A percentile compares a stretch with the other conserved stretches of the same genome.
These are phyloP conservation scores for Coccomyxa sp. DNA, from an alignment of 139 green algal genomes.

Conservation along the genomic window DNA sequence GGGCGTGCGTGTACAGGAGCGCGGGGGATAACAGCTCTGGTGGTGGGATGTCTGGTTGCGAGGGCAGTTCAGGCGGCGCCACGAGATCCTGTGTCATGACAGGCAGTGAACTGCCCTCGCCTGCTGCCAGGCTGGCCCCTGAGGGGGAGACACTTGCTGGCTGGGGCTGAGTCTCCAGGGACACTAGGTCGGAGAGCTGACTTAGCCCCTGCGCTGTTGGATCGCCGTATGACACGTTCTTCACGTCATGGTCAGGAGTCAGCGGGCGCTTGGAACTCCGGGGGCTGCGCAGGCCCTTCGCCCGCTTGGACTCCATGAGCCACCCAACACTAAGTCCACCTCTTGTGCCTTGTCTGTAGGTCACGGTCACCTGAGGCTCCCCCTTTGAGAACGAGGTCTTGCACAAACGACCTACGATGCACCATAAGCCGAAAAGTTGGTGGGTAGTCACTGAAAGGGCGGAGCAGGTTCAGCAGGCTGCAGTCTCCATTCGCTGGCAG, in stretches of 20 bases:
- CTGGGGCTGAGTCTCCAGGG: not conserved
- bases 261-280: not conserved
- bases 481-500: too few relatives aligned
- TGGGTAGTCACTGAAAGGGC: too few relatives aligned
- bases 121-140: not conserved
- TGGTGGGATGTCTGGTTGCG: conserved; percentile 36
- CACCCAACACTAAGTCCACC: too few relatives aligned
- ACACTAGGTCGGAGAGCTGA: conserved; percentile 16
- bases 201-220: not conserved
- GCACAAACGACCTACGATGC: too few relatives aligned
- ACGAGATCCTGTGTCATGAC: conserved; percentile 6
- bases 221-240: conserved; percentile 21
- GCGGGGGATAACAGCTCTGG: not conserved
- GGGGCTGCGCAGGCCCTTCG: not conserved
- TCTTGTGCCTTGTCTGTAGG: too few relatives aligned
- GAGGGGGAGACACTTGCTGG: not conserved
- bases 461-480: too few relatives aligned
- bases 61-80: conserved; percentile 10
- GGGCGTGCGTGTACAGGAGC: not conserved
- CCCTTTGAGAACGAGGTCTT: too few relatives aligned
- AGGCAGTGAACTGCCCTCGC: not conserved
- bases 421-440: too few relatives aligned
- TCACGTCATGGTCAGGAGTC: conserved; percentile 11
- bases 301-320: not conserved
- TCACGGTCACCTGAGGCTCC: too few relatives aligned